Conservation (phyloP, 305 asterid genomes). For the Solanum hybrid region DNA sequence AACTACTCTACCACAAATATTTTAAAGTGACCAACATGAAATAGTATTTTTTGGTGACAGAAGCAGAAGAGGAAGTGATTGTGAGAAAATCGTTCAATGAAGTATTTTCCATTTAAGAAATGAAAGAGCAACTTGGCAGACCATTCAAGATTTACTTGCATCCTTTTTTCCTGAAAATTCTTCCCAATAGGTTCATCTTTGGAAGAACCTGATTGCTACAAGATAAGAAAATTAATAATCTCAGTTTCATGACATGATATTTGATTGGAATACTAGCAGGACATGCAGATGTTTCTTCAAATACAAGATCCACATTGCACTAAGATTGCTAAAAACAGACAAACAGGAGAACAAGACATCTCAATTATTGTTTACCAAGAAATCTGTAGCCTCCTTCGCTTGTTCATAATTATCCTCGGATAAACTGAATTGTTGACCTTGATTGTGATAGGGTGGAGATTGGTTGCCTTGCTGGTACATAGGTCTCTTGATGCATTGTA, state of each 20-base stretch:
- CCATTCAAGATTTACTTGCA: slow-evolving; percentile 36
- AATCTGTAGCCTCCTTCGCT: not conserved
- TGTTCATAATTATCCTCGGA: not conserved
- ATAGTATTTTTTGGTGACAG: not conserved
- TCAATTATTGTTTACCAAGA: too few species aligned
- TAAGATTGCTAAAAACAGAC: too few species aligned
- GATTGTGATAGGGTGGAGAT: not conserved
- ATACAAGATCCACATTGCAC: too few species aligned
- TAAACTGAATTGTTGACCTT: not conserved
- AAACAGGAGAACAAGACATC: too few species aligned
- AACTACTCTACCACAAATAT: not conserved
- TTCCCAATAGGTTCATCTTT: slow-evolving; percentile 52
- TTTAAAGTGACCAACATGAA: not conserved
- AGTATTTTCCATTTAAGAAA: not conserved
- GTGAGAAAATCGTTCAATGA: not conserved
- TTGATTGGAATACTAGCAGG: not conserved
- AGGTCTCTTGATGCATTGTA: not conserved
- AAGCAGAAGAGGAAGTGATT: not conserved
- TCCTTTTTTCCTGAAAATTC: slow-evolving; percentile 43
- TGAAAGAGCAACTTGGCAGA: not conserved
- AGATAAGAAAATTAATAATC: not conserved
- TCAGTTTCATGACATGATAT: not conserved
- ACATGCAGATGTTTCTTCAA: not conserved
- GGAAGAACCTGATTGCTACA: slow-evolving; percentile 67
- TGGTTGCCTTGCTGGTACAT: not conserved